Percentiles rank a stretch among this genome's conserved stretches.
phyloP scores from a whole-genome alignment of 2,329 filamentous ascomycete species.

The Phaeosphaeriaceae sp. region DNA sequence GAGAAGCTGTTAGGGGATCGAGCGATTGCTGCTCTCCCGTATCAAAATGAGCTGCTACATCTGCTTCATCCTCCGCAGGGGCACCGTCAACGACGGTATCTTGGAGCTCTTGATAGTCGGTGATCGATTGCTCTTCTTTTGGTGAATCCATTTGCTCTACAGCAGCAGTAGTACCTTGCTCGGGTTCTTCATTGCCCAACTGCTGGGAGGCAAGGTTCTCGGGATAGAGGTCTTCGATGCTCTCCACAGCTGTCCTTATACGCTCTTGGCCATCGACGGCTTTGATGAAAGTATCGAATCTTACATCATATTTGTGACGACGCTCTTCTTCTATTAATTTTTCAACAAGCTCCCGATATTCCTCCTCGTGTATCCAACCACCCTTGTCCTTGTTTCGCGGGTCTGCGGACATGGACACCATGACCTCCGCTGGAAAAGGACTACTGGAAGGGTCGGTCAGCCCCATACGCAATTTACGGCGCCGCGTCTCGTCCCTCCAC shows the following conservation, averaged over 20 bases:
- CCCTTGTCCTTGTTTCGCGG: slow-evolving; percentile 72
- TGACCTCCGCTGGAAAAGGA: slow-evolving; percentile 79
- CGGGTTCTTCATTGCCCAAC: slow-evolving; percentile 13
- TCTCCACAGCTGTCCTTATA: slow-evolving; percentile 80
- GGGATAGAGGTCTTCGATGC: slow-evolving; percentile 86
- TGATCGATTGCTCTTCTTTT: neutral
- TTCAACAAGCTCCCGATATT: slow-evolving; percentile 72
- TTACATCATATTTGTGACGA: slow-evolving; percentile 54
- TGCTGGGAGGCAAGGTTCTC: slow-evolving; percentile 58
- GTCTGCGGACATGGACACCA: slow-evolving; percentile 90
- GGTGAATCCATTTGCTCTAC: neutral
- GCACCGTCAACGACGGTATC: slow-evolving; percentile 13
- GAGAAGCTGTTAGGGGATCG: slow-evolving; percentile 41
- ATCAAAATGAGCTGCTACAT: slow-evolving; percentile 21
- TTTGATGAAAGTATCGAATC: slow-evolving; percentile 72
- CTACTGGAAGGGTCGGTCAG: slow-evolving; percentile 69
- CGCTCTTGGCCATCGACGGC: slow-evolving; percentile 60
- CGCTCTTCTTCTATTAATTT: slow-evolving; percentile 71
- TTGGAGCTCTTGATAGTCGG: slow-evolving; percentile 5
- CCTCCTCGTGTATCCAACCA: slow-evolving; percentile 93
- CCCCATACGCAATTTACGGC: slow-evolving; percentile 76
- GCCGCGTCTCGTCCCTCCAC: slow-evolving; percentile 87
- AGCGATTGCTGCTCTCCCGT: slow-evolving; percentile 31
- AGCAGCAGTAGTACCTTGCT: neutral
- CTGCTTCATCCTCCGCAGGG: slow-evolving; percentile 36